Percentiles rank a stretch among this genome's conserved stretches.
These are phyloP conservation scores for Aspergillus ochraceus DNA, from an alignment of 2,329 filamentous ascomycete species.

Conservation along the genomic window DNA sequence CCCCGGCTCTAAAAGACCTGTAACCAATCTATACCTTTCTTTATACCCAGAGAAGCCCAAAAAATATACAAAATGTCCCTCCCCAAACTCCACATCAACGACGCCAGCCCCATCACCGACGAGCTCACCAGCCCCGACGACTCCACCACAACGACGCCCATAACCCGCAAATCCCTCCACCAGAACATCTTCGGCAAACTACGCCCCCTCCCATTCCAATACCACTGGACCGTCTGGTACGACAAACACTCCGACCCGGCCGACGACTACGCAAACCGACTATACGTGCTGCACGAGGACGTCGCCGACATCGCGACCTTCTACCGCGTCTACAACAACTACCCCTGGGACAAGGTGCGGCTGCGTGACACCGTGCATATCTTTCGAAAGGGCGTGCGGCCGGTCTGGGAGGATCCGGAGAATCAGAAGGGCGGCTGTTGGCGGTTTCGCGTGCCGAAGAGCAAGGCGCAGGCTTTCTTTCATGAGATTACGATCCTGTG, in stretches of 20 bases:
- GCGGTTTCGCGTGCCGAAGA: slow-evolving; percentile 88
- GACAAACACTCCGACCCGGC: slow-evolving; percentile 40
- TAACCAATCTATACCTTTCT: not conserved
- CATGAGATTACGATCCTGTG: slow-evolving; percentile 37
- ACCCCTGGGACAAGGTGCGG: slow-evolving; percentile 72
- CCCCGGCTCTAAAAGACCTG: not conserved
- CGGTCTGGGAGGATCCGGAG: slow-evolving; percentile 81
- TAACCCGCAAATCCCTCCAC: slow-evolving; percentile 40
- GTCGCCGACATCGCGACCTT: slow-evolving; percentile 55
- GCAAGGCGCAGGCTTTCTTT: slow-evolving; percentile 55
- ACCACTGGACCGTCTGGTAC: slow-evolving; percentile 51
- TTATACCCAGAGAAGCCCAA: not conserved
- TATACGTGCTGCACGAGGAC: slow-evolving; percentile 41
- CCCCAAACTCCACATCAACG: slow-evolving; percentile 23
- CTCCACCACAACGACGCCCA: slow-evolving; percentile 1
- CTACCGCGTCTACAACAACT: slow-evolving; percentile 81
- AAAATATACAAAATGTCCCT: slow-evolving; percentile 19
- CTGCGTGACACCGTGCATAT: slow-evolving; percentile 77
- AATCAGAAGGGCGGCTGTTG: slow-evolving; percentile 85
- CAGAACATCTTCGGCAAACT: slow-evolving; percentile 47
- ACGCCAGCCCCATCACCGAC: slow-evolving; percentile 18
- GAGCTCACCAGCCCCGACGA: slow-evolving; percentile 10
- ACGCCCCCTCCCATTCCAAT: slow-evolving; percentile 48
- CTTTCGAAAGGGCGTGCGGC: slow-evolving; percentile 75
- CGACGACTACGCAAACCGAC: slow-evolving; percentile 32